Base-by-base conservation (phyloP, 2,329 filamentous ascomycete genomes). In the Capronia americana region DNA sequence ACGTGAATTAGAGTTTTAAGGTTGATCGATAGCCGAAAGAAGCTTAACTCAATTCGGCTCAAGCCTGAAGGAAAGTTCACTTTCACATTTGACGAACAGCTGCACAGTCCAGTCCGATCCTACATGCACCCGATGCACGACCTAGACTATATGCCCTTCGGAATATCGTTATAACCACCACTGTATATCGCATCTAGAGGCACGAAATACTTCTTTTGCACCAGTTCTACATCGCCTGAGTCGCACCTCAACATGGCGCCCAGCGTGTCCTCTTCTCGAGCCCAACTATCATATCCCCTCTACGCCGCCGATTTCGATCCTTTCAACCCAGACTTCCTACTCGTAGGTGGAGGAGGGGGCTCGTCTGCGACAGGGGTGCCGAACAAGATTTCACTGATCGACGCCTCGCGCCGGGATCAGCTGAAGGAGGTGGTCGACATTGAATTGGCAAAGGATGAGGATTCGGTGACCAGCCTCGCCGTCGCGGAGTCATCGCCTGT, bases 231-330 rank as follows among this genome's bases (percentile, higher is more conserved):
- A 30, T 24, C 28, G 46, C 58, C 20, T 4, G n/a, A 17, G 8
- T 51, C 48, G 23, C 24, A 32, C 38, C 10, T 32, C 57, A 28
- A 57, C 10, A 71, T 70, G 67, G 51, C 66, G 50, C 67, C 70
- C 17, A 68, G 56, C 48, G 61, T 71, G 48, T 63, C 67, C 50
- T 64, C 66, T 61, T 61, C 68, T 17, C 66, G 64, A n/a, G 65
- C 59, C 24, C 65, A 73, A 63, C 86, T 96, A 70, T 87, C 88
- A 65, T 97, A 94, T 78, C 93, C 93, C 57, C 86, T 96, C 66
- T 97, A 93, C 78, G 88, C 90, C 63, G 91, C 92, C 77, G 93
- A 93, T 75, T 97, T 96, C 78, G 92, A 96, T 75, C 92, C 90
- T 59, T 86, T 90, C 74, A 88, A 96, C 80, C 85, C 89, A 66